These are phyloP conservation scores for Lepidium aucheri DNA, from an alignment of 345 rosid genomes.

Conservation along the genomic window DNA sequence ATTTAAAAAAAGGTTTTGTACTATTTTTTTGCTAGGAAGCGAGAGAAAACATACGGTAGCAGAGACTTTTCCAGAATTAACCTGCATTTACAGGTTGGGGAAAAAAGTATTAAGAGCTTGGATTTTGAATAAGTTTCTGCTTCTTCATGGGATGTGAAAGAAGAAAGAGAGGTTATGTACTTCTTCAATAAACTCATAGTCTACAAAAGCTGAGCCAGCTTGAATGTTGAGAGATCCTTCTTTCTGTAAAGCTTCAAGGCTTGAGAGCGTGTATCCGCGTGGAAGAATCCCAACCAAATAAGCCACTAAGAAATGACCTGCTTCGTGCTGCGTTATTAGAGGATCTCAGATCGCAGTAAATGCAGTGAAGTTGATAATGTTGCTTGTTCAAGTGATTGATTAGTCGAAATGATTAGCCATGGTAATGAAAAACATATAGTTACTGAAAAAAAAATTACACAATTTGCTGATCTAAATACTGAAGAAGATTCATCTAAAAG, in stretches of 20 bases:
- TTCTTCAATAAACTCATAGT: slow-evolving; percentile 85
- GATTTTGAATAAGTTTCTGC: slow-evolving; percentile 3
- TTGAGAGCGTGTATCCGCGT: slow-evolving; percentile 60
- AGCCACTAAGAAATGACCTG: slow-evolving; percentile 94
- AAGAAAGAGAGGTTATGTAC: slow-evolving; percentile 27
- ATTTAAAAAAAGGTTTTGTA: background rate
- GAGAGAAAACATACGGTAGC: slow-evolving; percentile 45
- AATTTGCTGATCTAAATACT: background rate
- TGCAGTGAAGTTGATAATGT: background rate
- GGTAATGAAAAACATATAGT: too few species aligned
- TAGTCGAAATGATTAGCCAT: too few species aligned
- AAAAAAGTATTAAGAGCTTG: slow-evolving; percentile 5
- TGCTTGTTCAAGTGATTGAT: background rate
- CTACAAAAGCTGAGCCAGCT: slow-evolving; percentile 88
- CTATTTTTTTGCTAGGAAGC: background rate
- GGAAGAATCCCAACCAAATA: slow-evolving; percentile 83
- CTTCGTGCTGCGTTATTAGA: slow-evolving; percentile 64
- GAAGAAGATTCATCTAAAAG: background rate
- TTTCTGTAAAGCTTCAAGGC: slow-evolving; percentile 72
- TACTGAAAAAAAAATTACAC: too few species aligned
- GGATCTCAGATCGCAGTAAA: background rate
- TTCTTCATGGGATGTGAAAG: background rate
- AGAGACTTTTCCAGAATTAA: slow-evolving; percentile 65
- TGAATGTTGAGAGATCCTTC: slow-evolving; percentile 92
- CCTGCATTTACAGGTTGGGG: slow-evolving; percentile 35